Percentiles rank a stretch among this genome's conserved stretches.
Evolutionary conservation across 2,329 filamentous ascomycete genomes (phyloP).

Genomic region (Aspergillus vadensis): DNA sequence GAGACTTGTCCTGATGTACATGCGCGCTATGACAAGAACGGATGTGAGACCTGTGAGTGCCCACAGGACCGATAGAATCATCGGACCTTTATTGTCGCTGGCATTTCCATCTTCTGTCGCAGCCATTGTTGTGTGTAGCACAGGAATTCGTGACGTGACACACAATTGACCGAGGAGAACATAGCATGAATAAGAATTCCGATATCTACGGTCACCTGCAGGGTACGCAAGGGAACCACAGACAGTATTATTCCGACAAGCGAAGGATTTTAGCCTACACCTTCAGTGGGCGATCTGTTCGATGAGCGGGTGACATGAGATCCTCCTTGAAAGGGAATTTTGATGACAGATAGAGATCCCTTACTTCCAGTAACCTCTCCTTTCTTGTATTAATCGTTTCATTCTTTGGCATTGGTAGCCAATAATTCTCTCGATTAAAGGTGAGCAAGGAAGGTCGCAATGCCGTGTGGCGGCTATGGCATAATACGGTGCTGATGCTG

Average conservation of each 20-base stretch:
- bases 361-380: no score
- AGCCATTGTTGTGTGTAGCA: background rate
- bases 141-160: background rate
- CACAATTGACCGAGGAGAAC: background rate
- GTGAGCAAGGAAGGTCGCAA: background rate
- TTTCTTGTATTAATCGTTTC: background rate
- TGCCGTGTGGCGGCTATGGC: background rate
- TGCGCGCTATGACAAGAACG: slow-evolving; percentile 35
- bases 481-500: background rate
- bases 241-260: no score
- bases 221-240: background rate
- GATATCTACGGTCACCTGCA: background rate
- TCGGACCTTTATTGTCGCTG: slow-evolving; percentile 38
- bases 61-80: slow-evolving; percentile 36
- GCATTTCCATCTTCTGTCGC: slow-evolving; percentile 1
- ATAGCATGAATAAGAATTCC: background rate
- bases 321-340: no score
- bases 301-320: no score
- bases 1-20: slow-evolving; percentile 37
- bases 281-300: no score
- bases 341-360: no score
- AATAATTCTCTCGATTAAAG: background rate
- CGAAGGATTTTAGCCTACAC: no score
- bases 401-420: background rate
- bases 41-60: slow-evolving; percentile 34